A percentile compares a stretch with the other conserved stretches of the same genome.
Evolutionary conservation across 805 yeast genomes (phyloP).

Genomic region (Ogataea paradorogensis): DNA sequence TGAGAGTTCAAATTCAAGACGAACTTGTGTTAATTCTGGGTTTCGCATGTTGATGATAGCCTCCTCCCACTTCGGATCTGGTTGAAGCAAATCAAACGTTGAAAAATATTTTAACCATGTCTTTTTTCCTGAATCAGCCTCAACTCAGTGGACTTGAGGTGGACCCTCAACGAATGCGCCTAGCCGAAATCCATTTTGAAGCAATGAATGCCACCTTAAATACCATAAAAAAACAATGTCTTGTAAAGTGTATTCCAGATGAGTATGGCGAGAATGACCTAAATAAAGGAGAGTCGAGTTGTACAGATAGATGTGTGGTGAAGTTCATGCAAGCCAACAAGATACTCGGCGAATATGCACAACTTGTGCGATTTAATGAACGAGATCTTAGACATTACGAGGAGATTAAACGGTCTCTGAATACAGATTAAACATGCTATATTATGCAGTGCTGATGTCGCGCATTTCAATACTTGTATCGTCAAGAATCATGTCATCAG

Average conservation of each 20-base stretch:
- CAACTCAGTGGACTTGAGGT: slow-evolving; percentile 45
- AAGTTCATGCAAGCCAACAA: slow-evolving; percentile 77
- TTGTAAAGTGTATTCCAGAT: slow-evolving; percentile 76
- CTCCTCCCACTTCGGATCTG: too few species aligned
- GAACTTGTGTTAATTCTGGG: too few species aligned
- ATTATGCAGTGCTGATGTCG: slow-evolving; percentile 12
- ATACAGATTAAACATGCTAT: slow-evolving; percentile 12
- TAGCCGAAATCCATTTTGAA: slow-evolving; percentile 66
- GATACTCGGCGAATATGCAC: slow-evolving; percentile 53
- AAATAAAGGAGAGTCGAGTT: slow-evolving; percentile 77
- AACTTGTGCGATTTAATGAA: slow-evolving; percentile 45
- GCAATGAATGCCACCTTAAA: slow-evolving; percentile 52
- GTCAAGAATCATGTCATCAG: slow-evolving; percentile 8
- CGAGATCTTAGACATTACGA: slow-evolving; percentile 34
- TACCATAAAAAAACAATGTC: slow-evolving; percentile 60
- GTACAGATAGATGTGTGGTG: slow-evolving; percentile 82
- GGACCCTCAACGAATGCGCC: slow-evolving; percentile 55
- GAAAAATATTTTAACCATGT: slow-evolving; percentile 43
- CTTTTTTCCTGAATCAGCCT: slow-evolving; percentile 53
- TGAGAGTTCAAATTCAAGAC: too few species aligned
- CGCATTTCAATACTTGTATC: slow-evolving; percentile 18
- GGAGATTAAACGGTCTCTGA: slow-evolving; percentile 19
- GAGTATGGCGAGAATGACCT: slow-evolving; percentile 83
- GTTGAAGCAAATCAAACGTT: not conserved
- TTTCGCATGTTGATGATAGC: too few species aligned